A percentile compares a stretch with the other conserved stretches of the same genome.
phyloP scores from a whole-genome alignment of 805 yeast genomes.

The Wickerhamomyces tratensis region DNA sequence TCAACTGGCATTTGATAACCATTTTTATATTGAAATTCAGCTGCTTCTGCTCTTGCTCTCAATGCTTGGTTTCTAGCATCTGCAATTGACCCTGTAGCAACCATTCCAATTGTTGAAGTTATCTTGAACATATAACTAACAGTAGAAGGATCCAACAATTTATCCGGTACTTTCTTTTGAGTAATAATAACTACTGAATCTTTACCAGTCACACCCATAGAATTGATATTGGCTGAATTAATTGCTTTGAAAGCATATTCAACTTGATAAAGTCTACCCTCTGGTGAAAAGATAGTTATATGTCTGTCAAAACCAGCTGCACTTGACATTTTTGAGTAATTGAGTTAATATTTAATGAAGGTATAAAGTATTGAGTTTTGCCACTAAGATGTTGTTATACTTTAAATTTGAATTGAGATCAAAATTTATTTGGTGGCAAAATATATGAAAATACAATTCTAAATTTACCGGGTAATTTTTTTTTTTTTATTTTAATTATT shows the following conservation, averaged over 20 bases:
- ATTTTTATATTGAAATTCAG: constrained; percentile 87
- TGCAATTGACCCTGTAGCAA: constrained; percentile 92
- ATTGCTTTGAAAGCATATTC: constrained; percentile 98
- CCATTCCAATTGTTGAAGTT: constrained; percentile 75
- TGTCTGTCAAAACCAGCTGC: constrained; percentile 98
- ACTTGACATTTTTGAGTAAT: constrained; percentile 27
- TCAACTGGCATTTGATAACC: constrained; percentile 98
- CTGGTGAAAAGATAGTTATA: constrained; percentile 97
- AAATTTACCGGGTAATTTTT: not conserved
- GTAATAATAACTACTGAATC: constrained; percentile 83
- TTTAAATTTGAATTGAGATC: too few species aligned
- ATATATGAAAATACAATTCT: too few species aligned
- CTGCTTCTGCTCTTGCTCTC: constrained; percentile 92
- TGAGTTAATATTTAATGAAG: not conserved
- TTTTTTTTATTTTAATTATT: not conserved
- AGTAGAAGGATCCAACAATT: constrained; percentile 77
- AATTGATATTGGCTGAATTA: constrained; percentile 84
- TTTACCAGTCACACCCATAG: constrained; percentile 79
- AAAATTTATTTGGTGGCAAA: too few species aligned
- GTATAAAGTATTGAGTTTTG: not conserved
- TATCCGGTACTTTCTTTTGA: constrained; percentile 95
- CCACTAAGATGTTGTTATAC: not conserved
- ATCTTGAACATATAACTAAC: constrained; percentile 81
- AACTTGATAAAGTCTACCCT: constrained; percentile 94
- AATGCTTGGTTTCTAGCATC: constrained; percentile 88